Evolutionary conservation across 441 rosid species (phyloP).

Genomic region (Pelargonium myrrhifolium): DNA sequence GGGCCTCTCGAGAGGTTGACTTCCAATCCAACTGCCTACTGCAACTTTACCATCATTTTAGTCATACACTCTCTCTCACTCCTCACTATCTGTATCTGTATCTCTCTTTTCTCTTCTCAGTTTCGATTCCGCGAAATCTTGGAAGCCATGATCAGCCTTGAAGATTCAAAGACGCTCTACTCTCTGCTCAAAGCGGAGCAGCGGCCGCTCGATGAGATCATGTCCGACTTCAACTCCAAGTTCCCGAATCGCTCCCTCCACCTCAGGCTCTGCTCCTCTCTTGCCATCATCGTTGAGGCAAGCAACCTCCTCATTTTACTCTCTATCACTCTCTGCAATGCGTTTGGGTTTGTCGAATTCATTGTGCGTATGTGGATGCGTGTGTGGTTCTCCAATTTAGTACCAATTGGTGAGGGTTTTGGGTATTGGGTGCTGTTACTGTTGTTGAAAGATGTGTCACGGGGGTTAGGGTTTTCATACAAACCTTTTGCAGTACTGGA

Average conservation of each 20-base stretch:
- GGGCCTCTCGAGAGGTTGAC: neutral
- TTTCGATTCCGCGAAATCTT: neutral
- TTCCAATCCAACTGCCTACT: neutral
- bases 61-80: neutral
- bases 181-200: slow-evolving; percentile 51
- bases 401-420: neutral
- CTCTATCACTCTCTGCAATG: neutral
- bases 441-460: neutral
- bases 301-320: neutral
- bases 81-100: neutral
- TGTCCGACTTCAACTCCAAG: slow-evolving; percentile 56
- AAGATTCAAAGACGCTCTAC: slow-evolving; percentile 19
- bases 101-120: neutral
- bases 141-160: slow-evolving; percentile 28
- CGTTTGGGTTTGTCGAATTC: neutral
- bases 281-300: slow-evolving; percentile 54
- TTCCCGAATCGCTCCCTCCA: slow-evolving; percentile 34
- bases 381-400: neutral
- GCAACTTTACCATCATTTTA: neutral
- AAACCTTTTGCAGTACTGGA: neutral
- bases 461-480: neutral
- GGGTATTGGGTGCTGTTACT: neutral
- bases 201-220: slow-evolving; percentile 46
- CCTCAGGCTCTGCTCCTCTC: slow-evolving; percentile 52
- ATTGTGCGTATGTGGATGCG: slow-evolving; percentile 1